Percentiles rank a stretch among this genome's conserved stretches.
These are phyloP conservation scores for Dioscorea alata DNA, from an alignment of 106 monocot genomes.

Conservation along the genomic window DNA sequence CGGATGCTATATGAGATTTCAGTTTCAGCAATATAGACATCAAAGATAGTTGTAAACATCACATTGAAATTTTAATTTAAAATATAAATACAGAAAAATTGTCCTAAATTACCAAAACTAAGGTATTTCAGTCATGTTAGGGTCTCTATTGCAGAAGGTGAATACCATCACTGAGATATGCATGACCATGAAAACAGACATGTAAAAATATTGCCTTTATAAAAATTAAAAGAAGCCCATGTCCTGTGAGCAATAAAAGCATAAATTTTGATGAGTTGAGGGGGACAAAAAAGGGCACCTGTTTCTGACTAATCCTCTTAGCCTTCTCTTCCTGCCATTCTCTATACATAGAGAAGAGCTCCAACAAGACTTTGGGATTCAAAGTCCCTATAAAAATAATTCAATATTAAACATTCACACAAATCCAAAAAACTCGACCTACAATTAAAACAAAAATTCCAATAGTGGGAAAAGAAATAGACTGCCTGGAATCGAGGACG, in stretches of 20 bases:
- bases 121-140: too few species aligned
- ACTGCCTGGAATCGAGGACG: constrained; percentile 17
- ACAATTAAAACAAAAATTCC: neutral
- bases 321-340: constrained; percentile 87
- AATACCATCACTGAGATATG: too few species aligned
- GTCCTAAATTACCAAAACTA: too few species aligned
- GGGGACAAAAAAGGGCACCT: constrained; percentile 35
- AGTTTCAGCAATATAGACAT: too few species aligned
- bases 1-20: too few species aligned
- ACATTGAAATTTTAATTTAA: too few species aligned
- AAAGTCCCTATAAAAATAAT: constrained; percentile 44
- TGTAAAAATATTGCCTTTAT: too few species aligned
- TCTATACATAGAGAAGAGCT: constrained; percentile 84
- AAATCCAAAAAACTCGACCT: neutral
- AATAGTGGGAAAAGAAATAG: neutral
- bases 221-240: too few species aligned
- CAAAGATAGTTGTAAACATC: too few species aligned
- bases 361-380: constrained; percentile 70
- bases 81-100: too few species aligned
- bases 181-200: too few species aligned
- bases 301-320: constrained; percentile 63
- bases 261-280: neutral
- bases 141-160: too few species aligned
- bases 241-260: neutral
- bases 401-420: neutral